phyloP scores from a whole-genome alignment of 208 protist species.

The Leishmania gerbilli region DNA sequence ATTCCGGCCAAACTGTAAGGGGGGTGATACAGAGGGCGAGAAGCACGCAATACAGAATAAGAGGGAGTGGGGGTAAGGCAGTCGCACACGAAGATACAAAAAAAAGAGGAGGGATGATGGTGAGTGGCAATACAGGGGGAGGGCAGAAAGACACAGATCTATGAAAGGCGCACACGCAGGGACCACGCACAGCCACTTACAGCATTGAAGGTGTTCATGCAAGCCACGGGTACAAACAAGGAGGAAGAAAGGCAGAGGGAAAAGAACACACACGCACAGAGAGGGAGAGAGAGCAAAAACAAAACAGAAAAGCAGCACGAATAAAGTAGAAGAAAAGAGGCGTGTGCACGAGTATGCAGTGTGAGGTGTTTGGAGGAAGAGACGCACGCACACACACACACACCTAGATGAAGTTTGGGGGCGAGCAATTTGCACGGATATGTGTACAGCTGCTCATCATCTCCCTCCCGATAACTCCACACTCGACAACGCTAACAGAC shows the following conservation, averaged over 20 bases:
- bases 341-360: background rate
- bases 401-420: background rate
- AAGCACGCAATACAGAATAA: background rate
- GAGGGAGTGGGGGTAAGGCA: conserved; percentile 12
- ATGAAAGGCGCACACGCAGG: conserved; percentile 1
- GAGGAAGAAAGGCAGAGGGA: background rate
- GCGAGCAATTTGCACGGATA: background rate
- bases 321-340: background rate
- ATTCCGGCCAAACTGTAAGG: background rate
- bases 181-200: background rate
- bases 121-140: background rate
- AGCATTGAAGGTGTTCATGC: background rate
- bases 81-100: background rate
- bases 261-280: background rate
- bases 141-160: conserved; percentile 9
- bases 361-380: background rate
- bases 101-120: conserved; percentile 1
- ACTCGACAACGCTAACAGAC: background rate
- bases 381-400: background rate
- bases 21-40: background rate
- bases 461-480: background rate
- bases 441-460: conserved; percentile 11
- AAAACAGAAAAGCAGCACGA: background rate
- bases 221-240: conserved; percentile 1
- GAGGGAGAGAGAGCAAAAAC: too few species aligned